A percentile compares a stretch with the other conserved stretches of the same genome.
Evolutionary conservation across 2,329 filamentous ascomycete species (phyloP).

Genomic region (Ceratocystis smalleyi): DNA sequence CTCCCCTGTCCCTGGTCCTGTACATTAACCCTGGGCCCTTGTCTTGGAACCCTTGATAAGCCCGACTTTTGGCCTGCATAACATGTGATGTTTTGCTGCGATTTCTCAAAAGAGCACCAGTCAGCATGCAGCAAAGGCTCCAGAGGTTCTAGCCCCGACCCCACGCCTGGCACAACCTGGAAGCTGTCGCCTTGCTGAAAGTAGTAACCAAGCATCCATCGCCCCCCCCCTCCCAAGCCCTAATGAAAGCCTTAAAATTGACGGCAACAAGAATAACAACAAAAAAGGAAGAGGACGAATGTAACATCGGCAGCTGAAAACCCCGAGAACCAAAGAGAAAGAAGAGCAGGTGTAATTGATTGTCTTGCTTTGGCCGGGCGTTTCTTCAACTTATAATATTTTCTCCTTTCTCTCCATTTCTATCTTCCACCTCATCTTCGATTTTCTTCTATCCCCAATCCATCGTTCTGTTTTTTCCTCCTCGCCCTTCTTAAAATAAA

Average conservation of each 20-base stretch:
- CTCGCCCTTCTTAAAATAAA: not conserved
- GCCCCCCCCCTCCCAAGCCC: not conserved
- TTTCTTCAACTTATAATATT: not conserved
- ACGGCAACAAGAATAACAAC: not conserved
- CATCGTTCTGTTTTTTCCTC: not conserved
- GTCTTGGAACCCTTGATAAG: not conserved
- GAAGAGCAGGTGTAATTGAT: not conserved
- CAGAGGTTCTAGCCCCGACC: not conserved
- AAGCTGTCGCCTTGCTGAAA: not conserved
- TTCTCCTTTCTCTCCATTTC: not conserved
- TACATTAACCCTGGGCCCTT: not conserved
- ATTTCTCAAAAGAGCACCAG: not conserved
- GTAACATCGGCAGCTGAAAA: not conserved
- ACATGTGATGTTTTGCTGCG: slow-evolving; percentile 2
- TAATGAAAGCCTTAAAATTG: not conserved
- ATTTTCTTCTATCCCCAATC: not conserved
- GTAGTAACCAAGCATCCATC: not conserved
- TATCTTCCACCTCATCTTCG: not conserved
- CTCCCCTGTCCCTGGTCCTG: not conserved
- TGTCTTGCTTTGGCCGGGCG: not conserved
- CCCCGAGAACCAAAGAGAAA: not conserved
- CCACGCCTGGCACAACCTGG: not conserved
- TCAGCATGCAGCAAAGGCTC: not conserved
- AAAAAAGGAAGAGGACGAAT: not conserved
- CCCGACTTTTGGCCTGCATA: not conserved